A percentile compares a stretch with the other conserved stretches of the same genome.
phyloP scores from a whole-genome alignment of 2,329 filamentous ascomycete genomes.

The Calonectria pseudoturangicola region DNA sequence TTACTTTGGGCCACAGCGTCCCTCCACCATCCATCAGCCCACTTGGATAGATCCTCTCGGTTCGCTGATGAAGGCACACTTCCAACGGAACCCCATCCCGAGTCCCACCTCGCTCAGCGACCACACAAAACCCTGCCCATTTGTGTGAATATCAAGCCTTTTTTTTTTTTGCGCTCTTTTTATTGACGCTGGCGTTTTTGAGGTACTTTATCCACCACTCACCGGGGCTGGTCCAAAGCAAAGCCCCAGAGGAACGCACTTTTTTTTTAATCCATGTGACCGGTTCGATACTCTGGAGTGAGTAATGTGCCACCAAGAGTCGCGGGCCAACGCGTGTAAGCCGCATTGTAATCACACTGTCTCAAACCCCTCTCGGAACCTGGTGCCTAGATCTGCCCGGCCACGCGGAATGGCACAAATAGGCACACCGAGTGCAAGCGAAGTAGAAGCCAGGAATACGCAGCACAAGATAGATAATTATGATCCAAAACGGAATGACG shows the following conservation, averaged over 20 bases:
- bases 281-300: constrained; percentile 4
- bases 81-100: constrained; percentile 14
- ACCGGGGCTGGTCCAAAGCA: constrained; percentile 7
- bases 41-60: constrained; percentile 17
- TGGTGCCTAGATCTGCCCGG: not conserved
- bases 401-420: not conserved
- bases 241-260: constrained; percentile 6
- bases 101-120: constrained; percentile 23
- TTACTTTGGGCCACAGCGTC: not conserved
- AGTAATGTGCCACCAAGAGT: constrained; percentile 17
- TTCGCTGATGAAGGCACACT: constrained; percentile 7
- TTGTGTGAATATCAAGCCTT: not conserved
- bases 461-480: not conserved
- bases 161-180: constrained; percentile 1
- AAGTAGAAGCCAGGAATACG: not conserved
- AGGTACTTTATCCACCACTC: not conserved
- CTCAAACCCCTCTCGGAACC: not conserved
- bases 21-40: constrained; percentile 12
- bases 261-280: not conserved
- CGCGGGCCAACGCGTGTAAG: not conserved
- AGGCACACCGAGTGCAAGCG: not conserved
- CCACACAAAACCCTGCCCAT: constrained; percentile 8
- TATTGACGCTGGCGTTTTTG: not conserved
- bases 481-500: too few species aligned
- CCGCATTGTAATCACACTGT: constrained; percentile 12